phyloP scores from a whole-genome alignment of 345 rosid genomes.

The Dipteronia sinensis region DNA sequence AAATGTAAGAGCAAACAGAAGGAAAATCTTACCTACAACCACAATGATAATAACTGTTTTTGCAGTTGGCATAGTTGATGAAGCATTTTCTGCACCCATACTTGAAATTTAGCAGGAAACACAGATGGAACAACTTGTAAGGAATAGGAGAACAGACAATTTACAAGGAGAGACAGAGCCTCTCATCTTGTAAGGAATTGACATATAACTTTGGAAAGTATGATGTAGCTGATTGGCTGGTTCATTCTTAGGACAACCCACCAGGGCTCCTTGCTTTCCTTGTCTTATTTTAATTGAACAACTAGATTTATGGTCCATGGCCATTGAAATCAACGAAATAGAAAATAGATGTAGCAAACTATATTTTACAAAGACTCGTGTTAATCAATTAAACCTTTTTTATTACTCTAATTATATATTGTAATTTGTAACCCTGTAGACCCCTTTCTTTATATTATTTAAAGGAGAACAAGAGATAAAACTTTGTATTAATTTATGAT shows the following conservation, averaged over 20 bases:
- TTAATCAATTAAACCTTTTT: too few species aligned
- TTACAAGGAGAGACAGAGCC: too few species aligned
- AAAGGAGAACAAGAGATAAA: too few species aligned
- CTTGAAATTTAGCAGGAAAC: background rate
- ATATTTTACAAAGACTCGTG: too few species aligned
- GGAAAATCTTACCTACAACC: slow-evolving; percentile 6
- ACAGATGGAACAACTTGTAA: background rate
- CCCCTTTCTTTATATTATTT: too few species aligned
- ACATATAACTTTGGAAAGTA: background rate
- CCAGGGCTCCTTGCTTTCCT: background rate
- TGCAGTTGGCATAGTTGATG: background rate
- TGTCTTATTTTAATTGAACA: background rate
- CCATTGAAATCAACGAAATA: background rate
- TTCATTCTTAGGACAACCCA: background rate
- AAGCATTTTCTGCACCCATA: too few species aligned
- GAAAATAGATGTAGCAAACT: background rate
- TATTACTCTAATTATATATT: too few species aligned
- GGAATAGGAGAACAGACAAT: background rate
- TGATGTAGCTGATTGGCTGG: background rate
- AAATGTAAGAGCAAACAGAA: background rate
- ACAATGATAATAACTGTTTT: background rate
- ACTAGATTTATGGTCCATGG: background rate
- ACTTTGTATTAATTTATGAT: too few species aligned
- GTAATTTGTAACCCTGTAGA: too few species aligned
- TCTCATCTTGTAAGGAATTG: too few species aligned